Evolutionary conservation across 192 early-diverging fungal genomes (phyloP), one percentile per base, ranked within the genome.

Genomic region (Coemansia sp.): DNA sequence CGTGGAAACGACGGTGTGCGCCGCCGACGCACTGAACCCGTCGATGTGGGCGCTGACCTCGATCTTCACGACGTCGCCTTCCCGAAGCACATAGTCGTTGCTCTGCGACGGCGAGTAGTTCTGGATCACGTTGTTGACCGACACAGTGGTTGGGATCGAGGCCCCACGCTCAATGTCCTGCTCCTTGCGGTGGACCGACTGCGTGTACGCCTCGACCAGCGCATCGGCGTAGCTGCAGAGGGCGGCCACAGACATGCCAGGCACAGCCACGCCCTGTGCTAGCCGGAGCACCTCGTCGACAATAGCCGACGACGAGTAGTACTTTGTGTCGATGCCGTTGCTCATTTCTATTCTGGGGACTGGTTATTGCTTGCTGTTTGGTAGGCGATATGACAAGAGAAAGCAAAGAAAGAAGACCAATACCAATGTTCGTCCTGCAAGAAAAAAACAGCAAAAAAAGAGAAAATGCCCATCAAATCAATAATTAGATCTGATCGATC

Each of bases 11-110:
- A 84, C 78, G 4, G 94, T 96, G 75, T 94, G 92, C 2, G 89
- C 94, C n/a, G 87, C 81, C 20, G 87, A 86, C 33, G 88, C 84
- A 52, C 91, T 87, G 75, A 91, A 96, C 19, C 96, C 96, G 81
- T 97, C 92, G 65, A 98, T 86, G 74, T 98, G 96, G 38, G 84
- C 91, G 55, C 89, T 90, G 37, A 97, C 76, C 62, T 96, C 92
- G 71, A 97, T 83, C 74, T 95, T 95, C 64, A 95, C 94, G 42
- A 97, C 83, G 68, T 95, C 93, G 62, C 89, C 89, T 4, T 72
- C 82, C 27, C 79, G 84, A 56, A 97, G 79, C 8, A 83, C 67
- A 38, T 82, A 68, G 64, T 89, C 86, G 42, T 88, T 85, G 30
- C 81, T 83, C 9, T 84, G 61, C 6, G 86, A 58, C 9, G 94